A percentile compares a stretch with the other conserved stretches of the same genome.
Evolutionary conservation across 2,329 filamentous ascomycete species (phyloP).

Genomic region (Ilyonectria sp.): DNA sequence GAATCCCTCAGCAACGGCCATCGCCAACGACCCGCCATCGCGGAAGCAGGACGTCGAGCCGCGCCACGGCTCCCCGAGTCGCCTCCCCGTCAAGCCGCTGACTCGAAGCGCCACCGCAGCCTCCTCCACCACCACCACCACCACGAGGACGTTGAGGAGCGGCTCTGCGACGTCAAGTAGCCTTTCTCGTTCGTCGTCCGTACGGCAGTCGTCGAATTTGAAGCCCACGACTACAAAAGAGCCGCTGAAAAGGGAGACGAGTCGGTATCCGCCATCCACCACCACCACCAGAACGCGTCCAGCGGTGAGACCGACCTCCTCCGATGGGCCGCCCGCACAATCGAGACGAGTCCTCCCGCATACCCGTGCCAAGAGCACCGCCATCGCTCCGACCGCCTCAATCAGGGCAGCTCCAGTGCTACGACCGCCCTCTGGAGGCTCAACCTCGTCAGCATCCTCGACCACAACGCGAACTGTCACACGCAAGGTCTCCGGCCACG

Average conservation of each 20-base stretch:
- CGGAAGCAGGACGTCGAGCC: slow-evolving; percentile 40
- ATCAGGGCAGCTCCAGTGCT: slow-evolving; percentile 47
- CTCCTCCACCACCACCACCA: slow-evolving; percentile 39
- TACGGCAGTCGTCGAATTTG: slow-evolving; percentile 33
- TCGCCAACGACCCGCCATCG: slow-evolving; percentile 32
- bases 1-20: slow-evolving; percentile 52
- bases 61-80: slow-evolving; percentile 63
- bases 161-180: slow-evolving; percentile 31
- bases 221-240: slow-evolving; percentile 32
- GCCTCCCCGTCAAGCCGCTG: slow-evolving; percentile 64
- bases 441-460: slow-evolving; percentile 36
- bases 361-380: slow-evolving; percentile 52
- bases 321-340: slow-evolving; percentile 43
- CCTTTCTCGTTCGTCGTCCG: slow-evolving; percentile 43
- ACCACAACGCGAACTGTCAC: slow-evolving; percentile 37
- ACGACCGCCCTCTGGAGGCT: slow-evolving; percentile 50
- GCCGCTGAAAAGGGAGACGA: slow-evolving; percentile 42
- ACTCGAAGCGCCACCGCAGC: slow-evolving; percentile 51
- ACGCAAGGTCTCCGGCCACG: slow-evolving; percentile 34
- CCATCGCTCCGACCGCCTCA: slow-evolving; percentile 42
- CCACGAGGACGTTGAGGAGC: slow-evolving; percentile 41
- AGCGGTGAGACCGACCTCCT: slow-evolving; percentile 51
- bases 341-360: slow-evolving; percentile 46
- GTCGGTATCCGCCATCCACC: slow-evolving; percentile 54
- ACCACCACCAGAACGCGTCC: slow-evolving; percentile 49